Evolutionary conservation across 1,284 basidiomycete genomes (phyloP), one percentile per base, ranked within the genome.

Genomic region (Rhodotorula sp.): DNA sequence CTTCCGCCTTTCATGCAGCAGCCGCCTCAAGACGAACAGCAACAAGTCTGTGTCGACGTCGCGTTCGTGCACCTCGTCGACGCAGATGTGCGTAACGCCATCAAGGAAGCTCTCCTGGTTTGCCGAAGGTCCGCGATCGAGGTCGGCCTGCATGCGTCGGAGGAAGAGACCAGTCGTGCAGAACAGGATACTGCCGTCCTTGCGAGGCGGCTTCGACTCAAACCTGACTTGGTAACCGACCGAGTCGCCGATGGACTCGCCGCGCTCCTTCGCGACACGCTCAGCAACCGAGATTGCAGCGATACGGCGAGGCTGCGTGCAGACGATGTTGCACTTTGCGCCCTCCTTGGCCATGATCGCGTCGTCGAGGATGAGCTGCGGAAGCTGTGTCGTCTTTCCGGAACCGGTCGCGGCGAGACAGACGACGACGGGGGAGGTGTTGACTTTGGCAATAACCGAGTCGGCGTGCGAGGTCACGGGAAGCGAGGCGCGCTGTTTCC

Each of bases 61-160:
- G 44, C 94, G 88, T 81, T 97, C 94, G 80, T 99, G 94, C 4
- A 95, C 94, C 81, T 99, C 94, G 80, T 99, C 94, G 53, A 97
- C 91, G 51, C 97, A 82, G 69, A 98, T 86, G 81, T 98, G 94
- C 13, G 94, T 93, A 58, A 96, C 85, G 65, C 87, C 84, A 76
- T 97, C 93, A 73, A 97, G 83, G 74, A 80, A 83, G 26, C 53
- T 69, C 82, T 82, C 34, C 81, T 75, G 52, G 77, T 64, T 77
- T 64, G 77, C 77, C 82, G 58, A 85, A 44, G 40, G 40, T 44
- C 40, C 40, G 80, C 74, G 73, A 50, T 80, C 79, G 13, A 96
- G 83, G 24, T 89, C 87, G 16, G 86, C 86, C 80, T 97, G 95
- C 80, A 97, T 86, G 67, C 89, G 85, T 77, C 91, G 91, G 74